Base-by-base conservation (phyloP, 352 stramenopile species). In the Phytophthora palmivora region DNA sequence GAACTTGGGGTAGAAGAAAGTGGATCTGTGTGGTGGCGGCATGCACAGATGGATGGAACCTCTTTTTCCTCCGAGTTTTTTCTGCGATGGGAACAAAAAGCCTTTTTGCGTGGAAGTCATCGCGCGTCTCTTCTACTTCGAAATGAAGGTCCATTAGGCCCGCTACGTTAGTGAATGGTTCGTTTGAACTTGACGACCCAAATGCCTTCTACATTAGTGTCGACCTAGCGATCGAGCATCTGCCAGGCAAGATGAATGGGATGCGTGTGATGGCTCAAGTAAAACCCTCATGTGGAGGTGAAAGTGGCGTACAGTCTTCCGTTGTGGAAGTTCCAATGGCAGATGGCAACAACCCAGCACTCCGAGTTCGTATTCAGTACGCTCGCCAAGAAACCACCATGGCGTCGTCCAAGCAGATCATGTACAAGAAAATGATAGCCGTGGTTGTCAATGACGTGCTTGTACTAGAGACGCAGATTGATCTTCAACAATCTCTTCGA, bases 351-450 rank as follows among this genome's bases (percentile, higher is more conserved):
- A 59, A 39, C 16, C 54, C 64, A 38, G 47, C 38, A 15, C 52
- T 87, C 19, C 48, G 37, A 9, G 70, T 80, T 50, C 75, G 78
- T 46, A 52, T 87, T 15, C 70, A 84, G 28, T 85, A 82, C 50
- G 73, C 72, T 2, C 73, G 78, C 1, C 75, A 83, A 63, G 70
- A 84, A 69, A 55, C 78, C 3, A 63, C 55, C 7, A 46, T 54
- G 21, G 26, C 53, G n/a, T 46, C 58, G 22, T 68, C 57, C 8
- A 74, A 58, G 22, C 74, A 84, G 26, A 46, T 84, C 21, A 79
- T 75, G 53, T 87, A 76, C 61, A 83, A 82, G 63, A 83, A 80
- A 56, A 65, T 84, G 47, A 59, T 88, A n/a, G 54, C 60, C 28
- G 63, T 87, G 18, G 21, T 63, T 7, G 67, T 79, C 4, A 87